Base-by-base conservation (phyloP, 352 stramenopile species). In the Phytophthora macrochlamydospora region DNA sequence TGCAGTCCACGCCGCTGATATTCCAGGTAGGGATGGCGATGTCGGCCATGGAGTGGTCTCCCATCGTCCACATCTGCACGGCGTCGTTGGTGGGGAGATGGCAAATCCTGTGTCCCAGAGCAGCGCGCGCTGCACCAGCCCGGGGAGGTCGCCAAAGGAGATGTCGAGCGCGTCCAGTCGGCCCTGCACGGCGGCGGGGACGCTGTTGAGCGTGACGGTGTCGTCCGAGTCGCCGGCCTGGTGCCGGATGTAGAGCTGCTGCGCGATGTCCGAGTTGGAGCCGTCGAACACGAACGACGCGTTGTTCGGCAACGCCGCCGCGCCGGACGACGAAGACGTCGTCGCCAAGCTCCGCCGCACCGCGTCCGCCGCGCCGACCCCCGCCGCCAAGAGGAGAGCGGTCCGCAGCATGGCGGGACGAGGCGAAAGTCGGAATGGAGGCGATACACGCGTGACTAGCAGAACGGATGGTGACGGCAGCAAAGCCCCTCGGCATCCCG, bases 21-120 rank as follows among this genome's bases (percentile, higher is more conserved):
- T 70, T 46, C 0, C 42, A 11, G 43, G 43, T 58, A 0, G 61
- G 44, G 30, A 80, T 44, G 2, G 62, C 48, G 6, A 83, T 56
- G 29, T 67, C 51, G 18, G 58, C 62, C 60, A 82, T 79, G 8
- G 63, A 59, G n/a, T 46, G 55, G 9, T 52, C 46, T 9, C 50
- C 28, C 43, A 71, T 50, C 6, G 67, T 61, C 65, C 57, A 69
- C 2, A 78, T 65, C 51, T 70, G 59, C 7, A 76, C 40, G 6
- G 59, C 32, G 18, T 59, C 37, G 12, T 64, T 56, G 2, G 8
- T n/a, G 0, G 65, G 55, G 69, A 65, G 29, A 67, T 18, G 14
- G 54, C 69, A 24, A 74, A 76, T 11, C 73, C 74, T 12, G 67
- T 59, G 42, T 82, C 74, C 74, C 74, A 82, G 4, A 82, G 64